These are phyloP conservation scores for Dendryphion nanum DNA, from an alignment of 2,329 filamentous ascomycete genomes.

Conservation along the genomic window DNA sequence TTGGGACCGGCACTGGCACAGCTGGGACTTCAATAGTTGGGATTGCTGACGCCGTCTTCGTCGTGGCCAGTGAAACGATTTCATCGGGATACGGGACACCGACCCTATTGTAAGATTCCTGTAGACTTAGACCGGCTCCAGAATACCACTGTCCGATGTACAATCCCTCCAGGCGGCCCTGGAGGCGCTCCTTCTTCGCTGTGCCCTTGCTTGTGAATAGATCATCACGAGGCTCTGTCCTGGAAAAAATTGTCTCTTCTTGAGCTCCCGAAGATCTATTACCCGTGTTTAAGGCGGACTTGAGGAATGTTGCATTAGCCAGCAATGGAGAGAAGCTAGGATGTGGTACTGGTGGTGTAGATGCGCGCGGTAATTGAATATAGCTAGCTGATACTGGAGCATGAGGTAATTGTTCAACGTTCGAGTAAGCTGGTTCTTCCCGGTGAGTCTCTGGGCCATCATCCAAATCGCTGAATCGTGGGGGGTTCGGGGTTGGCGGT, in stretches of 20 bases:
- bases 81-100: constrained; percentile 1
- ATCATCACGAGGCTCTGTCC: constrained; percentile 4
- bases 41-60: too few relatives aligned
- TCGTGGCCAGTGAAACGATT: too few relatives aligned
- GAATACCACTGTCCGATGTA: constrained; percentile 9
- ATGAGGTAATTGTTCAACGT: background rate
- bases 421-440: background rate
- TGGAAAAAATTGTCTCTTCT: background rate
- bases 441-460: background rate
- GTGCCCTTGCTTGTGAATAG: constrained; percentile 2
- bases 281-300: background rate
- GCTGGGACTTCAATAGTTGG: too few relatives aligned
- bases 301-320: background rate
- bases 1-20: too few relatives aligned
- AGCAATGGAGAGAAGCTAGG: background rate
- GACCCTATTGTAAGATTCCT: constrained; percentile 10
- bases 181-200: constrained; percentile 4
- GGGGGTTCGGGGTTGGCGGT: constrained; percentile 4
- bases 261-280: background rate
- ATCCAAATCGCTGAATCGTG: background rate
- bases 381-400: background rate
- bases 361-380: too few relatives aligned
- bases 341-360: too few relatives aligned
- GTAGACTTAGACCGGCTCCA: constrained; percentile 3
- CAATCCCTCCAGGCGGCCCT: constrained; percentile 10